Evolutionary conservation across 1,284 basidiomycete genomes (phyloP).

Genomic region (Cryptococcus maquisensis): DNA sequence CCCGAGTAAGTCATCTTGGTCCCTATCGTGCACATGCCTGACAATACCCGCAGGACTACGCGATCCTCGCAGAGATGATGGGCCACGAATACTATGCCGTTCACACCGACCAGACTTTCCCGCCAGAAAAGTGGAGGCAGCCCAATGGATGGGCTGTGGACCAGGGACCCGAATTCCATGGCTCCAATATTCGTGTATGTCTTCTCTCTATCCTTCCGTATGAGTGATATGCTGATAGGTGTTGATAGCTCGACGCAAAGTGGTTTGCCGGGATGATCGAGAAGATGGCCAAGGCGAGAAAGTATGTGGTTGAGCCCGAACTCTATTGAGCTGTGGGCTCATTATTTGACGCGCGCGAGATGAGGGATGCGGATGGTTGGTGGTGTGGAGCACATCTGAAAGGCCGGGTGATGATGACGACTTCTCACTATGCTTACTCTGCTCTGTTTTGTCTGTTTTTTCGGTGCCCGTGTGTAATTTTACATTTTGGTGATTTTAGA

Average conservation of each 20-base stretch:
- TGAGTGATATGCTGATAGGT: background rate
- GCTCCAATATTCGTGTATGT: conserved; percentile 13
- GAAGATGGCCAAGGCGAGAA: conserved; percentile 9
- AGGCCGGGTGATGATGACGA: too few species aligned
- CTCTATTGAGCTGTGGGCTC: too few species aligned
- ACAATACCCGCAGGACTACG: conserved; percentile 14
- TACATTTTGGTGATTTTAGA: too few species aligned
- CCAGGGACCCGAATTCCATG: conserved; percentile 17
- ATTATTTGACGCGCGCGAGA: too few species aligned
- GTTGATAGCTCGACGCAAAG: conserved; percentile 11
- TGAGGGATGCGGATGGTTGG: too few species aligned
- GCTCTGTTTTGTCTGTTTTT: too few species aligned
- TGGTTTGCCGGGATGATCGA: conserved; percentile 14
- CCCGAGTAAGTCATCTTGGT: conserved; percentile 13
- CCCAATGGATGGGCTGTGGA: conserved; percentile 12
- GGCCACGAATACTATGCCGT: conserved; percentile 25
- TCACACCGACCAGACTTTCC: conserved; percentile 23
- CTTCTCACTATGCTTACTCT: too few species aligned
- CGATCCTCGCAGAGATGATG: conserved; percentile 22
- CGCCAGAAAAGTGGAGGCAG: conserved; percentile 16
- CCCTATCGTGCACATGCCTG: background rate
- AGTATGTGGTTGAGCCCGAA: conserved; percentile 6
- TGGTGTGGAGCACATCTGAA: too few species aligned
- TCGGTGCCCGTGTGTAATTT: too few species aligned
- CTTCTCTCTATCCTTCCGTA: background rate